phyloP scores from a whole-genome alignment of 2,329 filamentous ascomycete genomes.

The Nectriaceae sp. region DNA sequence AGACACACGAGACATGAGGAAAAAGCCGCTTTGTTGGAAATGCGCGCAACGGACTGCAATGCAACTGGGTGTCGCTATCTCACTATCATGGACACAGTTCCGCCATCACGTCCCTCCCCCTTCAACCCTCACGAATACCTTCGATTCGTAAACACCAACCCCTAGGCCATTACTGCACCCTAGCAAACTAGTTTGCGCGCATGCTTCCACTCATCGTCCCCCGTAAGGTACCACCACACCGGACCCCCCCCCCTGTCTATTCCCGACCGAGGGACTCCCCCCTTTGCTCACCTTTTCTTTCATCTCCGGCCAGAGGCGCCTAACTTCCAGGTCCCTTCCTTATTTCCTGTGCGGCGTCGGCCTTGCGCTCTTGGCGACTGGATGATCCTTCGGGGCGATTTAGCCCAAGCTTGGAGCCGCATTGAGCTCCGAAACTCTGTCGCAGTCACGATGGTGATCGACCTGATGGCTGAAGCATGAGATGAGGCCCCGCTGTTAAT shows the following conservation, averaged over 20 bases:
- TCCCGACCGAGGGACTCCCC: neutral
- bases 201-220: neutral
- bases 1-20: neutral
- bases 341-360: neutral
- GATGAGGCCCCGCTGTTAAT: neutral
- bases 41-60: neutral
- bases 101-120: neutral
- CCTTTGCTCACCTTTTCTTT: neutral
- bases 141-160: neutral
- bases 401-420: too few species aligned
- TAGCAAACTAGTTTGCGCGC: neutral
- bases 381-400: neutral
- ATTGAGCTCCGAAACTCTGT: neutral
- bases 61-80: neutral
- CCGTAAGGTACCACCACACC: constrained; percentile 1
- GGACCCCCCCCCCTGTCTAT: neutral
- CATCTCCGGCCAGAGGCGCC: neutral
- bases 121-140: neutral
- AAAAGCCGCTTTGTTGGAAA: neutral
- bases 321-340: neutral
- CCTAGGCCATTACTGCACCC: too few species aligned
- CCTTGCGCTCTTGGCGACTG: neutral
- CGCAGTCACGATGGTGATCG: neutral
- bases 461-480: neutral
- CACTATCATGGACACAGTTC: neutral